Percentiles rank a stretch among this genome's conserved stretches.
These are phyloP conservation scores for Chaetomium fimeti DNA, from an alignment of 495 filamentous ascomycete genomes.

Conservation along the genomic window DNA sequence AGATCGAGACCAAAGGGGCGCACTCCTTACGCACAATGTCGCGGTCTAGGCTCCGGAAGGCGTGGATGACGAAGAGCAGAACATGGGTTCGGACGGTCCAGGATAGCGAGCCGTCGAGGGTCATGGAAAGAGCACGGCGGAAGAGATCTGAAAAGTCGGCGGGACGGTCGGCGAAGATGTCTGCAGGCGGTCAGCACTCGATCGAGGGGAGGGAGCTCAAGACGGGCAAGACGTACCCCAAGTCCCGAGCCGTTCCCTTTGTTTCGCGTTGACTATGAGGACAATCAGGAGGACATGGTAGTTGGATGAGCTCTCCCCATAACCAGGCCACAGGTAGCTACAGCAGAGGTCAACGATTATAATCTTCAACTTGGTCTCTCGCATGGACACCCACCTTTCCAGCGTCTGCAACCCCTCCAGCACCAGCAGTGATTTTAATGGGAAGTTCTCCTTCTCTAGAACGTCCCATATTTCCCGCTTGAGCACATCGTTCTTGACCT, in stretches of 20 bases:
- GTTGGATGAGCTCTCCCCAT: conserved; percentile 83
- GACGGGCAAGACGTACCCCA: conserved; percentile 54
- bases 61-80: conserved; percentile 80
- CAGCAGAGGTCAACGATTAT: conserved; percentile 25
- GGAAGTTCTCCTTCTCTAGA: conserved; percentile 76
- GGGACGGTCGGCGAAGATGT: conserved; percentile 73
- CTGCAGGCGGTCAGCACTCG: conserved; percentile 22
- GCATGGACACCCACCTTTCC: conserved; percentile 61
- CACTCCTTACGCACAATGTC: conserved; percentile 89
- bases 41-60: conserved; percentile 93
- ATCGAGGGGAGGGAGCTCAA: not conserved
- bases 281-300: conserved; percentile 84
- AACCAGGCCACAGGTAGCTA: conserved; percentile 93
- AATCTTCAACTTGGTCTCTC: not conserved
- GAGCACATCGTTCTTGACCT: conserved; percentile 80
- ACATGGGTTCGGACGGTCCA: conserved; percentile 72
- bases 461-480: conserved; percentile 90
- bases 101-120: conserved; percentile 72
- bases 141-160: conserved; percentile 88
- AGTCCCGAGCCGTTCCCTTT: conserved; percentile 78
- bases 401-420: conserved; percentile 89
- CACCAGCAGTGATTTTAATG: conserved; percentile 70
- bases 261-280: conserved; percentile 82
- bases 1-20: conserved; percentile 89
- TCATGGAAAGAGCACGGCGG: conserved; percentile 85